These are phyloP conservation scores for Pseudogymnoascus sp. DNA, from an alignment of 2,329 filamentous ascomycete genomes.

Conservation along the genomic window DNA sequence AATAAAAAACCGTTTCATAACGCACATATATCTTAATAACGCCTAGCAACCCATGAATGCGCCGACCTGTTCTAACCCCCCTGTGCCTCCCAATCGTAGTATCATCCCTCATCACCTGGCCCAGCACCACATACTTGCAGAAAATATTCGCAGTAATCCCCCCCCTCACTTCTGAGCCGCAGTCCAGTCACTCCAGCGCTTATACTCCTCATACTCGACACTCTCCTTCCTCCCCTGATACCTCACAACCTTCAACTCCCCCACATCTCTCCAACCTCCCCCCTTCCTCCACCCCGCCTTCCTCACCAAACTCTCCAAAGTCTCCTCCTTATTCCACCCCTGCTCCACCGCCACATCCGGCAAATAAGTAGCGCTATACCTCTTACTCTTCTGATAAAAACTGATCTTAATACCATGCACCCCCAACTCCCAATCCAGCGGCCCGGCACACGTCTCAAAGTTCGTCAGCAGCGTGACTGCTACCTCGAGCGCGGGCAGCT, in stretches of 20 bases:
- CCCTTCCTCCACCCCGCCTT: conserved; percentile 78
- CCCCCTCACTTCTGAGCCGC: conserved; percentile 11
- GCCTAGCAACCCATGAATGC: background rate
- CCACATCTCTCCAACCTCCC: conserved; percentile 64
- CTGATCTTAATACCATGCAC: conserved; percentile 79
- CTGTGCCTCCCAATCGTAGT: background rate
- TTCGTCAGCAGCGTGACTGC: conserved; percentile 76
- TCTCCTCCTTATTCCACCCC: conserved; percentile 91
- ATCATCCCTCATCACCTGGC: background rate
- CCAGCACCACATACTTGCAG: background rate
- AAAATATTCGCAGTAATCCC: background rate
- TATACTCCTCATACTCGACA: conserved; percentile 64
- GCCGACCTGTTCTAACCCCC: background rate
- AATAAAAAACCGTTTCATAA: background rate
- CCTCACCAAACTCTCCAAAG: conserved; percentile 78
- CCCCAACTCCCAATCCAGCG: conserved; percentile 80
- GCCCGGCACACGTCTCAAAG: conserved; percentile 66
- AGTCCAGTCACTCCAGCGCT: conserved; percentile 70
- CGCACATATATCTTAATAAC: background rate
- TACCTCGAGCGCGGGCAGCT: conserved; percentile 51
- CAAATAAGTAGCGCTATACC: conserved; percentile 81
- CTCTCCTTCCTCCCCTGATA: conserved; percentile 80
- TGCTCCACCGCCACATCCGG: conserved; percentile 89
- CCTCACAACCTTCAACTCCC: conserved; percentile 64
- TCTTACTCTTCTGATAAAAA: conserved; percentile 64